Percentiles rank a stretch among this genome's conserved stretches.
phyloP scores from a whole-genome alignment of 176 grass and related monocot species.

The Leersia perrieri region DNA sequence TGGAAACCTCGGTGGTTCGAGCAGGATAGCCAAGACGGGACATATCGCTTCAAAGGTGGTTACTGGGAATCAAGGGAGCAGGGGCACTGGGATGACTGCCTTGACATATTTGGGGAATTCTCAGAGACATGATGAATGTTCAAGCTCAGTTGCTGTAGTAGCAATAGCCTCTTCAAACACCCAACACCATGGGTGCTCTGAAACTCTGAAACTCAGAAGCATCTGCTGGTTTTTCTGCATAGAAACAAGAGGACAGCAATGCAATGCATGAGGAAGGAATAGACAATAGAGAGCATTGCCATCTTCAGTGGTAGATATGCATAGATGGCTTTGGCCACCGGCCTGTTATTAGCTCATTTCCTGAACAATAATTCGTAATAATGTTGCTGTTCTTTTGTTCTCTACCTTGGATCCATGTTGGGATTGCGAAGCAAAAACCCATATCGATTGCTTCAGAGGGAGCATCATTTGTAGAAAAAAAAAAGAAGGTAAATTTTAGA shows the following conservation, averaged over 20 bases:
- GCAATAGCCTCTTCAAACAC: not conserved
- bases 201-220: not conserved
- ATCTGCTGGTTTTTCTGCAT: not conserved
- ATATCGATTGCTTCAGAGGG: not conserved
- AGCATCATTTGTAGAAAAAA: constrained; percentile 15
- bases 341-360: constrained; percentile 16
- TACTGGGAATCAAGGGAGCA: constrained; percentile 79
- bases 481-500: not conserved
- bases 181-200: not conserved
- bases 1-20: constrained; percentile 69
- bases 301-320: constrained; percentile 24
- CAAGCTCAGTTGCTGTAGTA: not conserved
- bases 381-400: constrained; percentile 31
- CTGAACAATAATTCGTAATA: constrained; percentile 24
- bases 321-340: constrained; percentile 15
- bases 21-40: constrained; percentile 22
- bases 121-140: constrained; percentile 18
- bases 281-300: constrained; percentile 1
- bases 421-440: not conserved
- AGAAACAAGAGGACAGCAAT: constrained; percentile 1
- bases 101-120: constrained; percentile 64
- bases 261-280: not conserved
- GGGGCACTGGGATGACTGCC: constrained; percentile 54
- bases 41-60: constrained; percentile 55
- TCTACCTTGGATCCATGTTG: constrained; percentile 29